Conservation (phyloP, 768 basidiomycete species). For the Psilocybe sp. region DNA sequence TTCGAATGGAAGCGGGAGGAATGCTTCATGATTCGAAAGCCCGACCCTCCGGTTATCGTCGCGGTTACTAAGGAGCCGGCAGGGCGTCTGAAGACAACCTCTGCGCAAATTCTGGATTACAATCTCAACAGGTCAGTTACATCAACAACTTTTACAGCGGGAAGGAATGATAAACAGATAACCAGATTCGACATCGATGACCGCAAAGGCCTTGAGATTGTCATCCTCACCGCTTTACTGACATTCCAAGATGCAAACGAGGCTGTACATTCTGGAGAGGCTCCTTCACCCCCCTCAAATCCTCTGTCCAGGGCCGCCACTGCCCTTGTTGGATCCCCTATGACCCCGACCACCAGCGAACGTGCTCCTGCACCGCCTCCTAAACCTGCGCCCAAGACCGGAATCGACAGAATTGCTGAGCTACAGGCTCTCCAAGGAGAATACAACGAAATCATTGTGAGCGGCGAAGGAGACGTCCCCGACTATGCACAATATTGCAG, state of each 20-base stretch:
- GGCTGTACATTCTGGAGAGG: slow-evolving; percentile 36
- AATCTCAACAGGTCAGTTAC: slow-evolving; percentile 68
- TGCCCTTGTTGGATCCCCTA: slow-evolving; percentile 8
- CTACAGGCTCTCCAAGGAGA: slow-evolving; percentile 65
- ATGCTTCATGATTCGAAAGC: slow-evolving; percentile 80
- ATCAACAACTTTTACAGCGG: background rate
- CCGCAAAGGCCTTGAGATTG: slow-evolving; percentile 82
- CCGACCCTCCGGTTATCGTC: slow-evolving; percentile 83
- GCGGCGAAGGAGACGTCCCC: slow-evolving; percentile 57
- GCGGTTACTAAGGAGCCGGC: slow-evolving; percentile 77
- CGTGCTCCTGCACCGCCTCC: slow-evolving; percentile 51
- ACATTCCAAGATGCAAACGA: slow-evolving; percentile 77
- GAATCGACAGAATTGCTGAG: slow-evolving; percentile 69
- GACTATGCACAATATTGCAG: slow-evolving; percentile 74
- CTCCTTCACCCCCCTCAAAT: slow-evolving; percentile 6
- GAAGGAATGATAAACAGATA: background rate
- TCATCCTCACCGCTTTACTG: slow-evolving; percentile 70
- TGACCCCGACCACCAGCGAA: slow-evolving; percentile 1
- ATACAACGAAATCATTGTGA: slow-evolving; percentile 71
- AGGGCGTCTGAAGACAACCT: slow-evolving; percentile 58
- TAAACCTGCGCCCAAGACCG: slow-evolving; percentile 61
- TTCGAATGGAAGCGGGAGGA: slow-evolving; percentile 87
- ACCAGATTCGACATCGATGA: slow-evolving; percentile 80
- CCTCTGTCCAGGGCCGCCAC: slow-evolving; percentile 11
- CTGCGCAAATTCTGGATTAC: slow-evolving; percentile 80